phyloP scores from a whole-genome alignment of 805 yeast species.

The Wickerhamomyces subpelliculosus region DNA sequence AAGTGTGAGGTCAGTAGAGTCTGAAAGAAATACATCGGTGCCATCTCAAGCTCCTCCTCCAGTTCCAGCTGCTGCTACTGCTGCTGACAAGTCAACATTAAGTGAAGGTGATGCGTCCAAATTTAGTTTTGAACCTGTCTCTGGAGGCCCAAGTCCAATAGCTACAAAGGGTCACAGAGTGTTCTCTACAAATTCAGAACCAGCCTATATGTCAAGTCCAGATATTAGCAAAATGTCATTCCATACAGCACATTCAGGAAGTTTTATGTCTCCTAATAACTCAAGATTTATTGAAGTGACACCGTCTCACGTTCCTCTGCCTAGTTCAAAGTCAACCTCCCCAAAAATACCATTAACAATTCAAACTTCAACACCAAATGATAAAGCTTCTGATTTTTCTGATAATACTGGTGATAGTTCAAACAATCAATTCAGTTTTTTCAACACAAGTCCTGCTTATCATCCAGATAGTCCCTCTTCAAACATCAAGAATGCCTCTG shows the following conservation, averaged over 20 bases:
- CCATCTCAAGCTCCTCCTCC: no score
- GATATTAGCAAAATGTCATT: not conserved
- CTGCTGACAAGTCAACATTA: not conserved
- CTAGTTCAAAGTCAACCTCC: slow-evolving; percentile 4
- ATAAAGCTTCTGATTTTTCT: not conserved
- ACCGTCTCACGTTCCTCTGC: slow-evolving; percentile 16
- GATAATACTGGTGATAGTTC: slow-evolving; percentile 5
- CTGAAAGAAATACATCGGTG: not conserved
- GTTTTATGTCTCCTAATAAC: slow-evolving; percentile 6
- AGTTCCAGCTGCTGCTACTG: slow-evolving; percentile 4
- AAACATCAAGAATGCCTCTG: not conserved
- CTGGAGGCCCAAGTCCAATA: slow-evolving; percentile 3
- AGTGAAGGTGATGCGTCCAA: slow-evolving; percentile 9
- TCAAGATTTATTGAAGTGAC: slow-evolving; percentile 1
- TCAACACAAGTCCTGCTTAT: slow-evolving; percentile 15
- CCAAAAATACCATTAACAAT: slow-evolving; percentile 5
- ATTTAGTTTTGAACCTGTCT: slow-evolving; percentile 11
- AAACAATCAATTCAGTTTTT: slow-evolving; percentile 17
- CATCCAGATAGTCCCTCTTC: slow-evolving; percentile 7
- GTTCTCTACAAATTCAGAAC: not conserved
- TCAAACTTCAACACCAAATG: slow-evolving; percentile 10
- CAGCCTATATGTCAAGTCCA: not conserved
- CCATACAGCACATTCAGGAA: not conserved
- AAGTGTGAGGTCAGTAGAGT: slow-evolving; percentile 9
- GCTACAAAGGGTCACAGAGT: not conserved